Evolutionary conservation across 805 yeast genomes (phyloP).

Genomic region (Saccharomycopsis babjevae): DNA sequence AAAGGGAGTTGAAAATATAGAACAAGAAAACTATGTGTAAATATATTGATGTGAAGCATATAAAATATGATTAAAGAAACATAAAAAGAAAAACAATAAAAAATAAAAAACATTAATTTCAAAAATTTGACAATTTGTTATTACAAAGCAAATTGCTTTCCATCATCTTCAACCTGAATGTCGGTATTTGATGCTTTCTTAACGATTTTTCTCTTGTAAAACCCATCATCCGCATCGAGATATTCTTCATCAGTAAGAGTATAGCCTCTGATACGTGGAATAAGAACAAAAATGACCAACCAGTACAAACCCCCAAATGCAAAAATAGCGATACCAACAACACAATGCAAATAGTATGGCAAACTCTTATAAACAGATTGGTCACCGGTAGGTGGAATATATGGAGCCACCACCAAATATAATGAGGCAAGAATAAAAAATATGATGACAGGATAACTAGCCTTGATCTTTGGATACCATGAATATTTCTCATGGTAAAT

Average conservation of each 20-base stretch:
- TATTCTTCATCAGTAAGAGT: slow-evolving; percentile 41
- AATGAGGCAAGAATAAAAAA: slow-evolving; percentile 59
- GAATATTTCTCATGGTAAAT: slow-evolving; percentile 33
- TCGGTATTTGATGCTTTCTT: slow-evolving; percentile 7
- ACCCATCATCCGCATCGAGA: slow-evolving; percentile 53
- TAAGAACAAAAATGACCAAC: slow-evolving; percentile 47
- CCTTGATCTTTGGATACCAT: slow-evolving; percentile 68
- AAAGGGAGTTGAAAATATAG: no score
- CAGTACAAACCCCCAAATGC: slow-evolving; percentile 58
- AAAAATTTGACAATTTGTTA: no score
- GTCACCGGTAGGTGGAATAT: slow-evolving; percentile 59
- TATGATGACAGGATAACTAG: slow-evolving; percentile 49
- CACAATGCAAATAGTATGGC: slow-evolving; percentile 75
- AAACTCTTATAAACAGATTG: slow-evolving; percentile 57
- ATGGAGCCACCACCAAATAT: slow-evolving; percentile 68
- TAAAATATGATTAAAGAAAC: no score
- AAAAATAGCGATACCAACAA: slow-evolving; percentile 71
- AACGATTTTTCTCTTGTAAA: slow-evolving; percentile 55
- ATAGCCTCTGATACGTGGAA: slow-evolving; percentile 49
- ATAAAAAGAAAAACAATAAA: no score
- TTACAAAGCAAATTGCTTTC: no score
- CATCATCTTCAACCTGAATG: no score
- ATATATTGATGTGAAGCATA: no score
- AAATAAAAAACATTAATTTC: no score
- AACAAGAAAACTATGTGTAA: no score